Evolutionary conservation across 2,329 filamentous ascomycete genomes (phyloP), one percentile per base, ranked within the genome.

Genomic region (Cladorrhinum sp.): DNA sequence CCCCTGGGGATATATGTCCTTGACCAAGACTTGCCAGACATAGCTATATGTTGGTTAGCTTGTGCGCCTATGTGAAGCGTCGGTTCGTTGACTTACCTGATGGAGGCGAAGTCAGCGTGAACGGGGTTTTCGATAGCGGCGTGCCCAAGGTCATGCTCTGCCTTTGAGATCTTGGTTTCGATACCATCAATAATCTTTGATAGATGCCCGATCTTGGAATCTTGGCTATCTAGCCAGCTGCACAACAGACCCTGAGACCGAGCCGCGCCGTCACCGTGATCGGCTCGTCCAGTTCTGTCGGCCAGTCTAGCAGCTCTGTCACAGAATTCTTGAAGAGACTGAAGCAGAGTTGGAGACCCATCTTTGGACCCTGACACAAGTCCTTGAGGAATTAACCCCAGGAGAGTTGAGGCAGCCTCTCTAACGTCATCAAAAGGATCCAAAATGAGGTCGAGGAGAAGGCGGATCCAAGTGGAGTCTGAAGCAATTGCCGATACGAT

Each of bases 391-490:
- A 84, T 77, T n/a, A 83, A 68, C 56, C 77, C 78, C 25, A 90
- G 67, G 1, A 86, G 75, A 1, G 73, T 74, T 0, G 80, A 77
- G 2, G 85, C 81, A 38, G 77, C 74, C 49, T 83, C 85, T 66
- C 93, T 83, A 3, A 98, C 90, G 73, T 99, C 95, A 60, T 98
- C 95, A 69, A 96, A 99, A 0, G 93, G 91, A 68, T 99, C 91
- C 70, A 96, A 80, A 7, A 96, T 75, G 22, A 96, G 82, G 72
- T 96, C 92, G 13, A 93, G 77, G 6, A 98, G 77, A 3, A 87
- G 78, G 52, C 89, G 80, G 10, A 85, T 74, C 76, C 88, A 85
- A 0, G 74, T 78, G 2, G 67, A 65, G 51, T 84, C 80, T 12
- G 71, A 70, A 16, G 75, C 73, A 2, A 76, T 65, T 4, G 70